These are phyloP conservation scores for Candida anglica DNA, from an alignment of 805 yeast species.

Conservation along the genomic window DNA sequence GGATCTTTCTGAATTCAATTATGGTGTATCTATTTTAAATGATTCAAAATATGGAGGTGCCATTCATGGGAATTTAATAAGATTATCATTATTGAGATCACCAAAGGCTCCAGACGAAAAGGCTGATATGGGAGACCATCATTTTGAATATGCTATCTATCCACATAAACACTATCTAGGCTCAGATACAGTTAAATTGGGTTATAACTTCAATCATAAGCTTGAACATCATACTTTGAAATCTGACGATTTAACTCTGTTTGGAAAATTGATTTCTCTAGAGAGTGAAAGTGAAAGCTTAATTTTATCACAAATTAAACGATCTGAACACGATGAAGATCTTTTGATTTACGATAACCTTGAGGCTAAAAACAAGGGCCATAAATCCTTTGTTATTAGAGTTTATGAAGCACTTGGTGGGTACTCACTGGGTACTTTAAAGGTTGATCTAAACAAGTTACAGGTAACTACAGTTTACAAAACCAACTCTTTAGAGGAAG, in stretches of 20 bases:
- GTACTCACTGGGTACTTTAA: conserved; percentile 48
- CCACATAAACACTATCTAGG: conserved; percentile 77
- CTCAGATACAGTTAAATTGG: conserved; percentile 64
- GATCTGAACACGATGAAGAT: conserved; percentile 79
- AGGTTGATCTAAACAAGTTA: conserved; percentile 30
- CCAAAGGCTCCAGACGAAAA: conserved; percentile 93
- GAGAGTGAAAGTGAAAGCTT: conserved; percentile 51
- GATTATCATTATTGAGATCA: conserved; percentile 80
- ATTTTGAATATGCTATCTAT: conserved; percentile 74
- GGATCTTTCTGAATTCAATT: conserved; percentile 80
- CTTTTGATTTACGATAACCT: conserved; percentile 43
- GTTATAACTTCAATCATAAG: conserved; percentile 73
- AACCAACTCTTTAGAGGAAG: conserved; percentile 60
- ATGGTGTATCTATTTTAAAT: conserved; percentile 84
- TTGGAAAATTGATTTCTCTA: conserved; percentile 13
- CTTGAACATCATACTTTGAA: conserved; percentile 6
- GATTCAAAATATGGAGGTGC: conserved; percentile 89
- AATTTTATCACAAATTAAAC: conserved; percentile 71
- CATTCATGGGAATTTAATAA: conserved; percentile 88
- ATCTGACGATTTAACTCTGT: conserved; percentile 10
- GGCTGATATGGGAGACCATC: conserved; percentile 91
- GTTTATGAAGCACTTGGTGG: conserved; percentile 92
- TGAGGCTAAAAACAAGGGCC: conserved; percentile 42
- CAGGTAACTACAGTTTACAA: conserved; percentile 46
- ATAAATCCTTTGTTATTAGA: conserved; percentile 55